These are phyloP conservation scores for Naganishia antarctica DNA, from an alignment of 768 basidiomycete genomes.

Conservation along the genomic window DNA sequence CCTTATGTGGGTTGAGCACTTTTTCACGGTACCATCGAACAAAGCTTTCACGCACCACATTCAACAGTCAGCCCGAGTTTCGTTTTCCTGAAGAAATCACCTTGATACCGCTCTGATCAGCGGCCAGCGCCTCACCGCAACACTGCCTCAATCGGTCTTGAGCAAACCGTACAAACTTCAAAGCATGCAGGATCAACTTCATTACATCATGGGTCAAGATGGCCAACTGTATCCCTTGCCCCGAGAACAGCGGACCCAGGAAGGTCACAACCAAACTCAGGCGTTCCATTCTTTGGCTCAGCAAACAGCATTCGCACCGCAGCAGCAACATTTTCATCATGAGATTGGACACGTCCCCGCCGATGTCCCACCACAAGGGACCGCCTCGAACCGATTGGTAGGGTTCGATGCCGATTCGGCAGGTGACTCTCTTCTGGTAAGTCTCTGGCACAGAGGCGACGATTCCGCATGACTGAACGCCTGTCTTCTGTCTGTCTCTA, in stretches of 20 bases:
- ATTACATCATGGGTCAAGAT: constrained; percentile 9
- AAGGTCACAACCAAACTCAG: background rate
- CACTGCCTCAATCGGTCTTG: too few species aligned
- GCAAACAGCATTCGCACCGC: background rate
- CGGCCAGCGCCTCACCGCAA: too few species aligned
- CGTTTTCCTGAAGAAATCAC: too few species aligned
- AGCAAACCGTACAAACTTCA: too few species aligned
- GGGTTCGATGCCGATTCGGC: constrained; percentile 6
- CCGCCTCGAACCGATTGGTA: background rate
- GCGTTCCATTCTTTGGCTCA: background rate
- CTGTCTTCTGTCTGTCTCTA: too few species aligned
- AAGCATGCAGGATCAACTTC: constrained; percentile 10
- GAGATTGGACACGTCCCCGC: background rate
- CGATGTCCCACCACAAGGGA: background rate
- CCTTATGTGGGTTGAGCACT: too few species aligned
- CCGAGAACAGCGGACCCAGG: background rate
- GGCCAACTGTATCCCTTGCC: constrained; percentile 1
- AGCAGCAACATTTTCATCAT: background rate
- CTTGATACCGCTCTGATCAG: too few species aligned
- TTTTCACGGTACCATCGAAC: too few species aligned
- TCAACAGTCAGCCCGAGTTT: too few species aligned
- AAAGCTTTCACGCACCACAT: too few species aligned
- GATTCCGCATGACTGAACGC: background rate
- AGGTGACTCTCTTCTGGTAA: background rate
- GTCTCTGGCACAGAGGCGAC: background rate